Evolutionary conservation across 192 early-diverging fungal genomes (phyloP).

Genomic region (Phycomyces blakesleeanus): DNA sequence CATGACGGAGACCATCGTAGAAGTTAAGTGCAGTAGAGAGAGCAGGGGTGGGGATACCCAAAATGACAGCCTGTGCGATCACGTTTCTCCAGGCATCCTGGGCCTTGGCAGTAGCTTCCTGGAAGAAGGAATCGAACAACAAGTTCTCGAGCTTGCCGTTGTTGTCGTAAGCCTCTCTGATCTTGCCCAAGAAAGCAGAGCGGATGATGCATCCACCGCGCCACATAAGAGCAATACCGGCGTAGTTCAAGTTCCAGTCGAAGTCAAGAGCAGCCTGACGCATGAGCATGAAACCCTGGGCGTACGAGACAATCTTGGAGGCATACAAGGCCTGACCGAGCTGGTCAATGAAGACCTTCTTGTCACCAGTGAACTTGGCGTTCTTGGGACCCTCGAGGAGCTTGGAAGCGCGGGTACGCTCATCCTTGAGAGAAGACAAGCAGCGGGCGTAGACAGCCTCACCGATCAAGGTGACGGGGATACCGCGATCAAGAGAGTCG

Average conservation of each 20-base stretch:
- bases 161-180: constrained; percentile 88
- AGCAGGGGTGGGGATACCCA: constrained; percentile 90
- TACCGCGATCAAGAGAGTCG: constrained; percentile 90
- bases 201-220: constrained; percentile 99
- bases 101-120: constrained; percentile 79
- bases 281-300: constrained; percentile 99
- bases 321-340: constrained; percentile 93
- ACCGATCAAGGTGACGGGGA: constrained; percentile 95
- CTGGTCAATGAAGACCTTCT: constrained; percentile 84
- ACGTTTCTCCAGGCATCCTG: constrained; percentile 87
- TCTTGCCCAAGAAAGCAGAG: constrained; percentile 94
- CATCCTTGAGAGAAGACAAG: constrained; percentile 93
- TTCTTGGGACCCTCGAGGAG: constrained; percentile 73
- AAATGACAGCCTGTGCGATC: constrained; percentile 69
- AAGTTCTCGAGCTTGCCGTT: constrained; percentile 88
- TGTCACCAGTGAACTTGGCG: constrained; percentile 77
- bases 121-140: constrained; percentile 96
- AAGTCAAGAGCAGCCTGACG: constrained; percentile 90
- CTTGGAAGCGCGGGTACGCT: constrained; percentile 87
- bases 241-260: constrained; percentile 95
- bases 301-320: constrained; percentile 97
- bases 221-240: constrained; percentile 99
- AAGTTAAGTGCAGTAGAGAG: constrained; percentile 89
- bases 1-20: constrained; percentile 96
- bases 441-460: constrained; percentile 98